A percentile compares a stretch with the other conserved stretches of the same genome.
These are phyloP conservation scores for Populus hybrid DNA, from an alignment of 441 rosid genomes.

Conservation along the genomic window DNA sequence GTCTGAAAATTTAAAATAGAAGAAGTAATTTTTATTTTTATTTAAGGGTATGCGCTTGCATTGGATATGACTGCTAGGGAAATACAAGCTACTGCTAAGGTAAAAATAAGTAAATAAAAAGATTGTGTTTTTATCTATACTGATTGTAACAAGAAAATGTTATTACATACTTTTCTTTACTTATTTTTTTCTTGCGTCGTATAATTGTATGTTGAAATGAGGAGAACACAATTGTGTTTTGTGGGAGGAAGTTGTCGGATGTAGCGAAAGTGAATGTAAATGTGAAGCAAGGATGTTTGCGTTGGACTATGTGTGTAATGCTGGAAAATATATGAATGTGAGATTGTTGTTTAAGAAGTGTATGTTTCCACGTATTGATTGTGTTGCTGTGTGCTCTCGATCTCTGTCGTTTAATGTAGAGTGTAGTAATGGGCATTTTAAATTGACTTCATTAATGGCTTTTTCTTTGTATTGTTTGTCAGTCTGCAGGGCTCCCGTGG, in stretches of 20 bases:
- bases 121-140: background rate
- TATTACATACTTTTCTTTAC: background rate
- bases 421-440: background rate
- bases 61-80: constrained; percentile 97
- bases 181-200: background rate
- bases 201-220: background rate
- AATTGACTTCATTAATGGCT: background rate
- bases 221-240: background rate
- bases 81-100: constrained; percentile 87
- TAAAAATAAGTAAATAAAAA: constrained; percentile 7
- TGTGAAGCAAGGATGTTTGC: no score
- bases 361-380: background rate
- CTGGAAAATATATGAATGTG: background rate
- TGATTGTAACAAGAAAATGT: background rate
- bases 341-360: background rate
- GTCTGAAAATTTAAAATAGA: background rate
- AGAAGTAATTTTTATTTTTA: background rate
- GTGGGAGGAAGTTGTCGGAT: background rate
- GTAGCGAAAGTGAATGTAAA: background rate
- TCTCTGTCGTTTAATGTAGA: background rate
- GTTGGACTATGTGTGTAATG: no score
- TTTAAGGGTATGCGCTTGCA: constrained; percentile 83
- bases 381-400: background rate
- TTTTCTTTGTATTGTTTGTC: constrained; percentile 17
- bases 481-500: constrained; percentile 99